phyloP scores from a whole-genome alignment of 1,284 basidiomycete species.

The Fomitopsis schrenkii region DNA sequence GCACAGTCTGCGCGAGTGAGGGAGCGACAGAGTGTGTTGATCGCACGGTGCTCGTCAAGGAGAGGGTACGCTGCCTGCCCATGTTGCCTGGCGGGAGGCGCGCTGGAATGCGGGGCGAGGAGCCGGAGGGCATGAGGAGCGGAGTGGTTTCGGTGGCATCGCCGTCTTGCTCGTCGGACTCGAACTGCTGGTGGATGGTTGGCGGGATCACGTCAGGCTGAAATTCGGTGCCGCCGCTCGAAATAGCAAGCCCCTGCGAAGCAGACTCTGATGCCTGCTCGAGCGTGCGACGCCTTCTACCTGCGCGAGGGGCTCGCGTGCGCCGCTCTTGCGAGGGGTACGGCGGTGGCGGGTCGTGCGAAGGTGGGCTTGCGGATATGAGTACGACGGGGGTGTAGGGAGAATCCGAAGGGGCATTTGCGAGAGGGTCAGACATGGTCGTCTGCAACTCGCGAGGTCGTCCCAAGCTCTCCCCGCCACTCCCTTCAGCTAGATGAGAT shows the following conservation, averaged over 20 bases:
- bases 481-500: too few relatives aligned
- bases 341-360: conserved; percentile 59
- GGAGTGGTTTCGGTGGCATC: conserved; percentile 39
- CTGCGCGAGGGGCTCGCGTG: conserved; percentile 28
- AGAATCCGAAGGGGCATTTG: conserved; percentile 18
- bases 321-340: conserved; percentile 58
- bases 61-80: conserved; percentile 41
- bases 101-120: conserved; percentile 13
- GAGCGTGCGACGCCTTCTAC: conserved; percentile 22
- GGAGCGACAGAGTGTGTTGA: conserved; percentile 49
- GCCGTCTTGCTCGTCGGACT: conserved; percentile 15
- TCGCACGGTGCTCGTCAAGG: conserved; percentile 47
- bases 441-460: not conserved
- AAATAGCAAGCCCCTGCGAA: conserved; percentile 30
- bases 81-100: conserved; percentile 15
- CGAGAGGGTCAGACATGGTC: conserved; percentile 27
- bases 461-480: too few relatives aligned
- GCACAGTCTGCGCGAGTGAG: conserved; percentile 61
- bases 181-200: conserved; percentile 4
- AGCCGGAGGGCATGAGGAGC: conserved; percentile 29
- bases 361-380: conserved; percentile 19
- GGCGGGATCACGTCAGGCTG: conserved; percentile 15
- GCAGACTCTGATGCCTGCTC: conserved; percentile 17
- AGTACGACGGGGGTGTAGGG: conserved; percentile 7
- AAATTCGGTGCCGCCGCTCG: conserved; percentile 26